Evolutionary conservation across 2,329 filamentous ascomycete genomes (phyloP), one percentile per base, ranked within the genome.

Genomic region (Fusarium odoratissimum): DNA sequence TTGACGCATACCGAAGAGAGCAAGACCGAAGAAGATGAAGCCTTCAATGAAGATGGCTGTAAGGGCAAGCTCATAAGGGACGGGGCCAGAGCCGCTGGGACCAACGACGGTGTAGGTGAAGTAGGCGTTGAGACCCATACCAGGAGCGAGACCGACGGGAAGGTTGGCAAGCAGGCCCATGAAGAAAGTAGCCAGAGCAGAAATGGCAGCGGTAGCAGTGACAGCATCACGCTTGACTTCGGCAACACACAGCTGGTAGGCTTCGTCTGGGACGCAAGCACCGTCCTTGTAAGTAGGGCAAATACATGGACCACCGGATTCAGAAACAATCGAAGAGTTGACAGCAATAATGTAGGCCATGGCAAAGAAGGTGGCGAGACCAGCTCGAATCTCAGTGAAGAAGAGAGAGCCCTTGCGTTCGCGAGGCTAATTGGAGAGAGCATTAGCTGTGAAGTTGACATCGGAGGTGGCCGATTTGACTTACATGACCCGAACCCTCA

Each of bases 1-100:
- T 80, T 97, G 94, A 19, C 94, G 91, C 84, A 97, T 88, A 41
- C 94, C 94, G 58, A 95, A 86, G 40, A 97, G 80, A 3, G 94
- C 94, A 44, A 97, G 87, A 4, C 85, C 92, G 56, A 97, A 89
- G 82, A 97, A 97, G 69, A 97, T 91, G 80, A 93, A 93, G 41
- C 94, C 94, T 81, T 97, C 94, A 19, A 96, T 91, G 79, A 97
- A 97, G 73, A 96, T 94, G 60, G 94, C 94, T 8, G 94, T 96
- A 41, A 97, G 84, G 38, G 94, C 94, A 45, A 95, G 87, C 59
- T 88, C 81, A 79, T 93, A 97, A 2, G 93, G 90, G 13, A 97
- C 91, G 40, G 87, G 85, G 5, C 93, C 93, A 28, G 86, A 88
- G 46, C 94, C 94, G 79, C 95, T 91, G 77, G 86, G 90, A 7